A percentile compares a stretch with the other conserved stretches of the same genome.
phyloP scores from a whole-genome alignment of 2,329 filamentous ascomycete species.

The Alternaria conjuncta region DNA sequence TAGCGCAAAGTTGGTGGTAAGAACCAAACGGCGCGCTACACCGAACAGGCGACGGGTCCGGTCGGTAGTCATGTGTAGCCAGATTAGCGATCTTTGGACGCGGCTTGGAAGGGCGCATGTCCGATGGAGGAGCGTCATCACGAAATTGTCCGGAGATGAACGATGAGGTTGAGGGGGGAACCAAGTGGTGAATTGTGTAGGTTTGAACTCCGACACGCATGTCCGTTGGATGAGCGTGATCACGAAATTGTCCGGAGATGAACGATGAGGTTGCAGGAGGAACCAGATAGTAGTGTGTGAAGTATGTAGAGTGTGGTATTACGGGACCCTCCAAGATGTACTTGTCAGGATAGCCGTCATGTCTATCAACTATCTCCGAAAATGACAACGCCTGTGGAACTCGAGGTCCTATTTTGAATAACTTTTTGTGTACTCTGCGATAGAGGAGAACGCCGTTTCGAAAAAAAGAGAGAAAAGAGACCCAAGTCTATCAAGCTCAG shows the following conservation, averaged over 20 bases:
- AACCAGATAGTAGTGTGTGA: background rate
- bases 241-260: background rate
- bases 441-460: conserved; percentile 27
- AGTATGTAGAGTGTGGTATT: conserved; percentile 24
- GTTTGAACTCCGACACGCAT: background rate
- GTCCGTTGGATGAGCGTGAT: background rate
- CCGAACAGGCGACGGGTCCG: background rate
- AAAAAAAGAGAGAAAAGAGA: background rate
- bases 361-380: conserved; percentile 19
- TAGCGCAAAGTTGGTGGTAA: background rate
- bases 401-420: conserved; percentile 12
- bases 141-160: background rate
- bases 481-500: conserved; percentile 27
- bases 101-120: background rate
- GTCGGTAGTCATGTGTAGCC: background rate
- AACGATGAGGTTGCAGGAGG: background rate
- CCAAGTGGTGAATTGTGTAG: background rate
- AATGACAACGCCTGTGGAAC: background rate
- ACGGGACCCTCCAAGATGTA: conserved; percentile 2
- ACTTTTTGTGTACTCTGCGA: conserved; percentile 31
- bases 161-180: background rate
- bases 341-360: background rate
- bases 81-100: background rate
- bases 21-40: background rate
- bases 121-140: background rate